A percentile compares a stretch with the other conserved stretches of the same genome.
Evolutionary conservation across 306 rosid species (phyloP).

Genomic region (Hippophae rhamnoides): DNA sequence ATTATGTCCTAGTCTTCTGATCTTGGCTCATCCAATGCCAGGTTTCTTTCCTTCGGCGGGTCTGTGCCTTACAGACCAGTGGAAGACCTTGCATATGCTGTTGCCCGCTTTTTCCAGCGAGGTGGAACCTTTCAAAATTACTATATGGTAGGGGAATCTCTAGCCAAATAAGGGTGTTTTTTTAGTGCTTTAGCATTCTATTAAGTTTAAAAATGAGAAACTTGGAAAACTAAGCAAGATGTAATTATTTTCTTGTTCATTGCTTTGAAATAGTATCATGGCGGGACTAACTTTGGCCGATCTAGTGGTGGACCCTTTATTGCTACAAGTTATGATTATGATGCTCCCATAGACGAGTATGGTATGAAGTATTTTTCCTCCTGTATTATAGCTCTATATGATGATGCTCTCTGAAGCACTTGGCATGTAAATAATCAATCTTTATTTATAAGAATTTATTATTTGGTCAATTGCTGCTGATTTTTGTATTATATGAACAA

Average conservation of each 20-base stretch:
- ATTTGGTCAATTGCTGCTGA: background rate
- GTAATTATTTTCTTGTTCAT: conserved; percentile 14
- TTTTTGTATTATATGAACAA: background rate
- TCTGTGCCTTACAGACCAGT: conserved; percentile 72
- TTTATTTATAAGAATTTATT: background rate
- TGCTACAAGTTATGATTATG: conserved; percentile 87
- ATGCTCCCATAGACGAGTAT: conserved; percentile 88
- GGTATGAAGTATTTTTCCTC: conserved; percentile 43
- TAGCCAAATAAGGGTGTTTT: background rate
- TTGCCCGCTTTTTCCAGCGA: conserved; percentile 78
- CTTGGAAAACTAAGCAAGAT: conserved; percentile 10
- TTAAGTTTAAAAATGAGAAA: conserved; percentile 2
- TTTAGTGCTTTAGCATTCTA: background rate
- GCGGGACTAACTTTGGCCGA: conserved; percentile 88
- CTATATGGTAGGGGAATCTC: conserved; percentile 59
- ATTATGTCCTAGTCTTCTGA: background rate
- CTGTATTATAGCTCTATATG: too few relatives aligned
- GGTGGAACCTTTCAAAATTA: conserved; percentile 95
- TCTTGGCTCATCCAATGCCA: conserved; percentile 17
- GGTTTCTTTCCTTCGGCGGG: conserved; percentile 82
- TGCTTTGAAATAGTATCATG: conserved; percentile 67
- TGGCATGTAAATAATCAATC: too few relatives aligned
- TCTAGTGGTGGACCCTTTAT: conserved; percentile 76
- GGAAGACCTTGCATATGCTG: conserved; percentile 87
- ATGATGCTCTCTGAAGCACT: too few relatives aligned